A percentile compares a stretch with the other conserved stretches of the same genome.
Evolutionary conservation across 805 yeast species (phyloP).

Genomic region (Metschnikowia orientalis): DNA sequence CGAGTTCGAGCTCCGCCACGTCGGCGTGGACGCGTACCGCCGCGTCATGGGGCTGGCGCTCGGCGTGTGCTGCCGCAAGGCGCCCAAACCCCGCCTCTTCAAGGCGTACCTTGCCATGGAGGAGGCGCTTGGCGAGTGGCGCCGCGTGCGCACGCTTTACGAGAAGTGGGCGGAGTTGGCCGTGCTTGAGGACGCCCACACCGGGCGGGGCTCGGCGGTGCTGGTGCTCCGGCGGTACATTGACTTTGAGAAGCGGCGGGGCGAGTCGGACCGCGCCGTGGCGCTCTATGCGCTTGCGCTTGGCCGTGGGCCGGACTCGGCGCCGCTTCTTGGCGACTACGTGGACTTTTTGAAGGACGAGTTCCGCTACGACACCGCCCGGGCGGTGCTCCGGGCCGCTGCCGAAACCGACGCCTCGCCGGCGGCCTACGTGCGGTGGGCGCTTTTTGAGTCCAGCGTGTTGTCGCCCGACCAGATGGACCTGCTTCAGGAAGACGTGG

Average conservation of each 20-base stretch:
- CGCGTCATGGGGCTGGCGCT: slow-evolving; percentile 67
- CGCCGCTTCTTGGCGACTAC: slow-evolving; percentile 27
- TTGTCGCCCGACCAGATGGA: slow-evolving; percentile 53
- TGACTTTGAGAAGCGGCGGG: slow-evolving; percentile 59
- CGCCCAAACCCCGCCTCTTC: slow-evolving; percentile 57
- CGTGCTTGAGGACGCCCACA: slow-evolving; percentile 8
- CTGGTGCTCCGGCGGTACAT: slow-evolving; percentile 62
- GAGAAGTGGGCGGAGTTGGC: slow-evolving; percentile 55
- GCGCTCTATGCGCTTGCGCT: slow-evolving; percentile 56
- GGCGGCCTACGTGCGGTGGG: slow-evolving; percentile 58
- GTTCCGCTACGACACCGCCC: slow-evolving; percentile 51
- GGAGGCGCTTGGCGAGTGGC: slow-evolving; percentile 66
- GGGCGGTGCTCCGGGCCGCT: slow-evolving; percentile 44
- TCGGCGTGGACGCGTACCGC: slow-evolving; percentile 49
- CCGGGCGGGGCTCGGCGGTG: neutral
- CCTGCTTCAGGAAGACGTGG: slow-evolving; percentile 38
- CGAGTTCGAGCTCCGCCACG: slow-evolving; percentile 68
- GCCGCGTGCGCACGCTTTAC: slow-evolving; percentile 68
- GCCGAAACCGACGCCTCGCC: slow-evolving; percentile 27
- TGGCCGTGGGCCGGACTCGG: slow-evolving; percentile 15
- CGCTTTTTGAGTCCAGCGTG: slow-evolving; percentile 64
- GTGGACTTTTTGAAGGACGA: slow-evolving; percentile 62
- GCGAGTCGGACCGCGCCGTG: slow-evolving; percentile 65
- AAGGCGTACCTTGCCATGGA: slow-evolving; percentile 67
- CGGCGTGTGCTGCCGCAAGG: slow-evolving; percentile 42